A percentile compares a stretch with the other conserved stretches of the same genome.
phyloP scores from a whole-genome alignment of 306 rosid species.

The Acmispon strigosus region DNA sequence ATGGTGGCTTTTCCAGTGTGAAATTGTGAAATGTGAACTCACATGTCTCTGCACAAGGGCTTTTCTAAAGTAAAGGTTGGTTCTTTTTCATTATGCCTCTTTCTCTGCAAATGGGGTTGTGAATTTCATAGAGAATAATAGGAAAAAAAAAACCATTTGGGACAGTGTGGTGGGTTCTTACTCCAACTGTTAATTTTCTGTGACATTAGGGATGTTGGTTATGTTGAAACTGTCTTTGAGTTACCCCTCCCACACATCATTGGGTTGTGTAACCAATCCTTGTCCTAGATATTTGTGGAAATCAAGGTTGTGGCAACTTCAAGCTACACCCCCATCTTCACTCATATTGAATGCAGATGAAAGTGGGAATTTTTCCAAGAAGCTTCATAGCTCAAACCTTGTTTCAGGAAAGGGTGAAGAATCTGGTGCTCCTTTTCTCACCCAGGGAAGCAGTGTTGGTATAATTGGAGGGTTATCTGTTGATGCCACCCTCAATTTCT shows the following conservation, averaged over 20 bases:
- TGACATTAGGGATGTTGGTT: conserved; percentile 30
- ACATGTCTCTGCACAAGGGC: conserved; percentile 12
- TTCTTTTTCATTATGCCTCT: conserved; percentile 25
- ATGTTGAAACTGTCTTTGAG: conserved; percentile 37
- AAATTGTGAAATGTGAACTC: not conserved
- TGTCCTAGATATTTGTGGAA: conserved; percentile 24
- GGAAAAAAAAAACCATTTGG: not conserved
- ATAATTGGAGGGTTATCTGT: conserved; percentile 71
- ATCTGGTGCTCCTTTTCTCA: conserved; percentile 27
- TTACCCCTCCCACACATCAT: conserved; percentile 33
- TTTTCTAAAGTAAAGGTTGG: conserved; percentile 17
- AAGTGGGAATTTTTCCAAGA: conserved; percentile 42
- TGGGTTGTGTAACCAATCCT: conserved; percentile 29
- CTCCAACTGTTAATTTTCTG: not conserved
- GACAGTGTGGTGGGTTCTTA: conserved; percentile 1
- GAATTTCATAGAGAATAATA: not conserved
- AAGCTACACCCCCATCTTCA: conserved; percentile 47
- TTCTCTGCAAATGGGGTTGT: conserved; percentile 15
- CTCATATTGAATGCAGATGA: conserved; percentile 40
- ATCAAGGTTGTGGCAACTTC: conserved; percentile 41
- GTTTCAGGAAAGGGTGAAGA: conserved; percentile 31
- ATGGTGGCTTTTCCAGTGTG: not conserved
- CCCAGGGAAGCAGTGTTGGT: conserved; percentile 43
- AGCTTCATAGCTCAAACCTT: conserved; percentile 27
- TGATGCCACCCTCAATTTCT: conserved; percentile 48